phyloP scores from a whole-genome alignment of 1,284 basidiomycete genomes.

The Schizophyllum amplum region DNA sequence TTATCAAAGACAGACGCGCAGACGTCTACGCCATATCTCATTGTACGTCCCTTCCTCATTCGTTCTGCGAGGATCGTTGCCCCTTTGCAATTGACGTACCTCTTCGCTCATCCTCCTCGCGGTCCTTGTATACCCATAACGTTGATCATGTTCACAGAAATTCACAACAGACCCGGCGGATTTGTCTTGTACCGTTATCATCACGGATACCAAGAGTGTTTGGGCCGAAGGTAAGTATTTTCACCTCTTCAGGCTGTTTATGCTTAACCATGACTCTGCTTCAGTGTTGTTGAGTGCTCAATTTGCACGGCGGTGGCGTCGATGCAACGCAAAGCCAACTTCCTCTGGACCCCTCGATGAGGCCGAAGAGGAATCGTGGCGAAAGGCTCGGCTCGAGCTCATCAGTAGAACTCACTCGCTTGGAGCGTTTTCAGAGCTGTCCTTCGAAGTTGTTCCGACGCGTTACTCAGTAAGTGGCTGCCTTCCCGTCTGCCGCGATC shows the following conservation, averaged over 20 bases:
- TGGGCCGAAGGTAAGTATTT: conserved; percentile 63
- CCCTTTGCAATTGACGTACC: too few species aligned
- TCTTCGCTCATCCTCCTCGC: too few species aligned
- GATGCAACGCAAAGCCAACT: conserved; percentile 34
- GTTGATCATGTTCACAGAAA: conserved; percentile 14
- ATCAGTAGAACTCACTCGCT: conserved; percentile 50
- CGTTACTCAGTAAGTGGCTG: conserved; percentile 45
- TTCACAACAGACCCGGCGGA: conserved; percentile 37
- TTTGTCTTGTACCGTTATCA: conserved; percentile 46
- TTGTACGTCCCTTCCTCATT: too few species aligned
- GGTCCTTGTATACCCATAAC: too few species aligned
- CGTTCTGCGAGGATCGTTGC: too few species aligned
- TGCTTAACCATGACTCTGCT: not conserved
- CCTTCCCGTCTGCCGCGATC: conserved; percentile 2
- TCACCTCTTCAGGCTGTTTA: conserved; percentile 1
- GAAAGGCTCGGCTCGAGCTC: conserved; percentile 40
- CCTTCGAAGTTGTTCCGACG: conserved; percentile 50
- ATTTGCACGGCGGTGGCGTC: conserved; percentile 59
- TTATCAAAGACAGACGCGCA: too few species aligned
- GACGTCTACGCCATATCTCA: too few species aligned
- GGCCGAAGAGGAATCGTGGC: conserved; percentile 49
- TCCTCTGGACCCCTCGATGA: conserved; percentile 17
- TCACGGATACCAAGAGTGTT: conserved; percentile 66
- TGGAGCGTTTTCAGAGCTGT: conserved; percentile 45
- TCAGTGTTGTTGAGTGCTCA: conserved; percentile 53